Evolutionary conservation across 257 asterid species (phyloP).

Genomic region (Penstemon barbatus): DNA sequence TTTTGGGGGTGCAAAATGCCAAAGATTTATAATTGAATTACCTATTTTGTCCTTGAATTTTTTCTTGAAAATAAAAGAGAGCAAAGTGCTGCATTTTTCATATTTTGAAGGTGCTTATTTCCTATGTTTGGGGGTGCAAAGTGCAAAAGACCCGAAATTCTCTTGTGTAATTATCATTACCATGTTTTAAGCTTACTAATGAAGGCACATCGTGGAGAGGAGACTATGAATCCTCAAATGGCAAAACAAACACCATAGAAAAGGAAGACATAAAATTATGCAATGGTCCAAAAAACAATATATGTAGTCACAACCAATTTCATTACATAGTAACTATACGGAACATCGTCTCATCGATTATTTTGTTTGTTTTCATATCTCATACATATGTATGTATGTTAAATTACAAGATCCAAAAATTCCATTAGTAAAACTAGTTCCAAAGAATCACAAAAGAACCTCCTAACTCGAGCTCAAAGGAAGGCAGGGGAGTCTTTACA

Average conservation of each 20-base stretch:
- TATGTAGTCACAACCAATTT: conserved; percentile 26
- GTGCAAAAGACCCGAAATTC: no score
- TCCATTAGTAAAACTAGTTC: conserved; percentile 25
- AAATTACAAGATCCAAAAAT: conserved; percentile 33
- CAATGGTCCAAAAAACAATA: conserved; percentile 29
- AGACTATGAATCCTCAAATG: not conserved
- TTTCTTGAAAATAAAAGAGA: no score
- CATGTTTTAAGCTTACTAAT: no score
- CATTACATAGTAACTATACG: conserved; percentile 31
- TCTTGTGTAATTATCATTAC: no score
- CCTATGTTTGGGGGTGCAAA: no score
- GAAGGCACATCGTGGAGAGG: not conserved
- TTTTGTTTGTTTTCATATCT: conserved; percentile 24
- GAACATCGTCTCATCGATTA: conserved; percentile 19
- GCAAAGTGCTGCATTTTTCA: no score
- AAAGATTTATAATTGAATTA: no score
- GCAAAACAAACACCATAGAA: no score
- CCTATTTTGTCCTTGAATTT: no score
- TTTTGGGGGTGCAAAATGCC: no score
- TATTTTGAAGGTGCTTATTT: no score
- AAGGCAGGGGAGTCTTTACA: not conserved
- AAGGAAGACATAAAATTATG: not conserved
- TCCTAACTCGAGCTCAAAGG: not conserved
- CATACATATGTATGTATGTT: conserved; percentile 17
- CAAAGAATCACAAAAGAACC: conserved; percentile 34